Base-by-base conservation (phyloP, 345 rosid genomes). In the Boechera stricta region DNA sequence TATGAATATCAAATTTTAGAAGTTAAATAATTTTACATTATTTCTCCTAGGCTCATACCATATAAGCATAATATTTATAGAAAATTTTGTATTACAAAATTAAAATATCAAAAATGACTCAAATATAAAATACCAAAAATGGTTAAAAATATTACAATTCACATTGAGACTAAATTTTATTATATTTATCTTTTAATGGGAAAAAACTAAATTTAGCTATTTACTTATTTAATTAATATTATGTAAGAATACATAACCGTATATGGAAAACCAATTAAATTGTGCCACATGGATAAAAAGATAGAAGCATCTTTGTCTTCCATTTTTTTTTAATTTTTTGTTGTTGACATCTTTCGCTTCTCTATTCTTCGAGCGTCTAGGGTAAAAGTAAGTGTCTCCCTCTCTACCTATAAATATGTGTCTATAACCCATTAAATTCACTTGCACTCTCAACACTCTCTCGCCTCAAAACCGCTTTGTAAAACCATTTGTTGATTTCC, bases 401-500 rank as follows among this genome's bases (percentile, higher is more conserved):
- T 66, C 53, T 39, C 68, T 12, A 9, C 5, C 68, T 13, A 29
- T 76, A 75, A 64, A 73, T 67, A 2, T 18, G 10, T 49, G 5
- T 49, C 5, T 49, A 8, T 21, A 59, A 36, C 35, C 69, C 74
- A 32, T 21, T 61, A 24, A 48, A 3, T 71, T 54, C 59, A 59
- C 15, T 16, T 18, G 1, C 45, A 15, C 29, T 36, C 53, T 36
- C 61, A 67, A 41, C 36, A 39, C 38, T 21, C 52, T 59, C 73
- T 45, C n/a, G 3, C 73, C 63, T 64, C 55, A 15, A 67, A 67
- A 74, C 71, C 13, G 9, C 24, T 70, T 56, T 12, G 0, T n/a
- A 60, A 69, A 69, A 69, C 65, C 66, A 71, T 55, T 42, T 28
- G 26, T 42, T 51, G 60, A 58, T 57, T 65, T 24, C 32, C 45